Base-by-base conservation (phyloP, 2,329 filamentous ascomycete species). In the Pseudogymnoascus sp. region DNA sequence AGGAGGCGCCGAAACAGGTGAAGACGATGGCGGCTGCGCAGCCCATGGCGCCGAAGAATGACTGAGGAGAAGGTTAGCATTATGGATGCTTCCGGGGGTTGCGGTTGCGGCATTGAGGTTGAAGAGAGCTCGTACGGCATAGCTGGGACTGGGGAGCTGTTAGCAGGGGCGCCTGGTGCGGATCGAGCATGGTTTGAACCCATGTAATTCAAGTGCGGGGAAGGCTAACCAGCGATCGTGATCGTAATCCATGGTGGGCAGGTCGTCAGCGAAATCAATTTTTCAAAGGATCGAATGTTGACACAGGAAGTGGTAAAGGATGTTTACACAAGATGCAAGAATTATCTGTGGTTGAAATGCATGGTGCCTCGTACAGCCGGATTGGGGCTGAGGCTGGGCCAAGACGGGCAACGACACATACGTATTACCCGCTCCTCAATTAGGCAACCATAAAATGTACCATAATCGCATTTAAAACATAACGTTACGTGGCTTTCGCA, bases 1-100 rank as follows among this genome's bases (percentile, higher is more conserved):
- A 97, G 70, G 93, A 91, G 74, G 93, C 93, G 76, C 93, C 92
- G 71, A 72, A 63, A 14, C 63, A 93, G 77, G 91, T 95, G 83
- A 96, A 96, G 75, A 96, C 89, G 75, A 96, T 96, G 78, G 91
- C 90, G 69, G 86, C 88, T 73, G 87, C 92, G 84, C 92, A 96
- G 77, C 92, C 92, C 88, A 96, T 93, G 77, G 91, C 91, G 79
- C 92, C 92, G 75, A 96, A 96, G 82, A 96, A 96, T 78, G 92
- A 81, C 82, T 85, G 59, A 2, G 23, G 5, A 7, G 3, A n/a
- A 9, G 16, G 9, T 60, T 60, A 40, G 23, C 11, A 60, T 40
- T 40, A 23, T n/a, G 16, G 8, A 5, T 3, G 34, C 18, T 40
- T 14, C 23, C 11, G 14, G 31, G 2, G 28, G 14, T 9, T n/a